Base-by-base conservation (phyloP, 148 eudicot species). In the Cornus controversa region DNA sequence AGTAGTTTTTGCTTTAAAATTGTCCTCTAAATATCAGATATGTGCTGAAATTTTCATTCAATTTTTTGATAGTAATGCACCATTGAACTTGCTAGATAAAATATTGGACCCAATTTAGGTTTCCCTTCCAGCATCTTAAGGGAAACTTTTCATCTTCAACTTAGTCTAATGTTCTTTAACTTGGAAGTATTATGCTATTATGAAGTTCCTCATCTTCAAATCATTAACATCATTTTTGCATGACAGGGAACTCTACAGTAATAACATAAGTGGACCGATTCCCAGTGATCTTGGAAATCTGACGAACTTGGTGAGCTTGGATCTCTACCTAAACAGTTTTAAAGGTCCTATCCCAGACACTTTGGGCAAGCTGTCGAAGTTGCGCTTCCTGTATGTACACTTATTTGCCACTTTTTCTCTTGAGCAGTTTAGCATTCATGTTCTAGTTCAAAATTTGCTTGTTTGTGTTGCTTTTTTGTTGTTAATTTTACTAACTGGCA, bases 241-340 rank as follows among this genome's bases (percentile, higher is more conserved):
- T 86, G 66, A 66, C 92, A 96, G 99, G 92, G 99, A 96, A 80
- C 86, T 96, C 67, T 96, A 96, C 89, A 93, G 99, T 70, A 96
- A 96, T 71, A 92, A 93, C 81, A 89, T 96, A 68, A 92, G 85
- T 74, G 99, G 99, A 34, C 91, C 90, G 64, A 86, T 96, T 42
- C 99, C 99, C 8, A 86, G 84, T 83, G 99, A 93, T 73, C 86
- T 96, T 80, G 99, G 99, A 14, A 93, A 96, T 82, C 86, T 96
- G 83, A 96, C 99, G 16, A 93, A 92, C 71, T 83, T 96, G 83
- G 99, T 96, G 87, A 96, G 99, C 92, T 87, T 96, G 91, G 99
- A 96, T 84, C 95, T 96, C 74, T 96, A 96, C 83, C 75, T 93
- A 85, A 96, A 96, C 89, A 84, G 87, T 70, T 93, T 96, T 80